phyloP scores from a whole-genome alignment of 1,284 basidiomycete species.

The Papiliotrema fonsecae region DNA sequence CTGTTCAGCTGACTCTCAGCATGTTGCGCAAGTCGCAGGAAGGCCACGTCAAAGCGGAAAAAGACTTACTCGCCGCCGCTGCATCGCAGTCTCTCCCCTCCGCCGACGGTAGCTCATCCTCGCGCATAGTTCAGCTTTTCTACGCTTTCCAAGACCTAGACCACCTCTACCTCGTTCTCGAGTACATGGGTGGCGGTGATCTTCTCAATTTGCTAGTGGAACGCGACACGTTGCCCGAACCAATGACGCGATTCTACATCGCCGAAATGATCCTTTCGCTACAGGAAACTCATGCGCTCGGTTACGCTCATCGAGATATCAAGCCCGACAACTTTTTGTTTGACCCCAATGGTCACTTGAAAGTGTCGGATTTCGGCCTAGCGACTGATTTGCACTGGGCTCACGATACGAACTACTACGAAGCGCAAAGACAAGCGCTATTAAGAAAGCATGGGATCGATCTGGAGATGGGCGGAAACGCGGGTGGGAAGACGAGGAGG shows the following conservation, averaged over 20 bases:
- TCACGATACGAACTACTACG: constrained; percentile 91
- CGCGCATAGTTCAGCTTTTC: constrained; percentile 90
- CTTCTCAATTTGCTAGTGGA: constrained; percentile 92
- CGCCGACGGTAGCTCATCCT: constrained; percentile 55
- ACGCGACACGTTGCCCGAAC: constrained; percentile 86
- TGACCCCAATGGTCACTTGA: constrained; percentile 86
- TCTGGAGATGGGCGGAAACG: constrained; percentile 57
- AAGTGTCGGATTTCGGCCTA: constrained; percentile 90
- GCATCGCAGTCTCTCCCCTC: constrained; percentile 52
- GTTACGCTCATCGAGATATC: constrained; percentile 96
- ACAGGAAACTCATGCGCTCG: constrained; percentile 86
- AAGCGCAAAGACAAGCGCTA: constrained; percentile 82
- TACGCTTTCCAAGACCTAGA: constrained; percentile 78
- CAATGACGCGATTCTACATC: constrained; percentile 90
- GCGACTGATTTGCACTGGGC: constrained; percentile 62
- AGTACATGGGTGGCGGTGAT: constrained; percentile 95
- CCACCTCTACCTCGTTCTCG: constrained; percentile 86
- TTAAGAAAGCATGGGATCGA: constrained; percentile 92
- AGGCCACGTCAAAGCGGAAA: constrained; percentile 55
- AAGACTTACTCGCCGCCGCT: constrained; percentile 43
- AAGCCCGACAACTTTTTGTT: constrained; percentile 96
- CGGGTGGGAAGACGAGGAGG: constrained; percentile 54
- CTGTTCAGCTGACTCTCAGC: constrained; percentile 34
- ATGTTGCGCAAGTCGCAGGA: constrained; percentile 98
- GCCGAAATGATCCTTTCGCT: constrained; percentile 98